phyloP scores from a whole-genome alignment of 2,329 filamentous ascomycete genomes.

The Nothophoma quercina region DNA sequence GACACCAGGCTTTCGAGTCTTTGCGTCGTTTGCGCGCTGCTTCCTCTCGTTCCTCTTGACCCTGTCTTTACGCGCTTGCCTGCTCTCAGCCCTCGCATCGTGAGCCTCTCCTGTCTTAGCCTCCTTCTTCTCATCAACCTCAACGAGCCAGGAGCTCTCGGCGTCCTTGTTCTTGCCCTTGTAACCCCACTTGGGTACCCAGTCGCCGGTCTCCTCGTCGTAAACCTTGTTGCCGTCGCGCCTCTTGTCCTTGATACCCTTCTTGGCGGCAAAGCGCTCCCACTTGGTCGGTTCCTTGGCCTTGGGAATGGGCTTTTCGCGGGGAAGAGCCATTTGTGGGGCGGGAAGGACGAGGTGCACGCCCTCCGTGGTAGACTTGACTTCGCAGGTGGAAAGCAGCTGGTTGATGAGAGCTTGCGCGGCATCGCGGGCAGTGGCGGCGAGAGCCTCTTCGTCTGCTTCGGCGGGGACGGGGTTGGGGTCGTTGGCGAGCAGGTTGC shows the following conservation, averaged over 20 bases:
- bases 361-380: conserved; percentile 71
- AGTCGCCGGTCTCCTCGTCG: conserved; percentile 84
- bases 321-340: conserved; percentile 74
- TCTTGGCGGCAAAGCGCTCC: conserved; percentile 95
- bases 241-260: conserved; percentile 91
- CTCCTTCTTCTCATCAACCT: conserved; percentile 78
- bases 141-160: conserved; percentile 87
- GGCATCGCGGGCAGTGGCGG: conserved; percentile 81
- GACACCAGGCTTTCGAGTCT: conserved; percentile 65
- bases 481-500: conserved; percentile 85
- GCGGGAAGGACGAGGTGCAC: conserved; percentile 82
- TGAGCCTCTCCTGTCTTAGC: conserved; percentile 71
- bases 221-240: conserved; percentile 82
- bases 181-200: conserved; percentile 95
- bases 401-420: conserved; percentile 94
- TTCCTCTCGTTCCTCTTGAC: conserved; percentile 54
- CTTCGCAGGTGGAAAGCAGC: conserved; percentile 85
- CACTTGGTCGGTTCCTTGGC: conserved; percentile 88
- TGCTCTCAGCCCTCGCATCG: conserved; percentile 62
- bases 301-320: conserved; percentile 89
- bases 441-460: conserved; percentile 70
- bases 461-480: conserved; percentile 78
- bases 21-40: conserved; percentile 65
- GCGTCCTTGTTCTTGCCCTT: conserved; percentile 87
- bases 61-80: conserved; percentile 65